A percentile compares a stretch with the other conserved stretches of the same genome.
Evolutionary conservation across 2,329 filamentous ascomycete genomes (phyloP).

Genomic region (Penicillium thymicola): DNA sequence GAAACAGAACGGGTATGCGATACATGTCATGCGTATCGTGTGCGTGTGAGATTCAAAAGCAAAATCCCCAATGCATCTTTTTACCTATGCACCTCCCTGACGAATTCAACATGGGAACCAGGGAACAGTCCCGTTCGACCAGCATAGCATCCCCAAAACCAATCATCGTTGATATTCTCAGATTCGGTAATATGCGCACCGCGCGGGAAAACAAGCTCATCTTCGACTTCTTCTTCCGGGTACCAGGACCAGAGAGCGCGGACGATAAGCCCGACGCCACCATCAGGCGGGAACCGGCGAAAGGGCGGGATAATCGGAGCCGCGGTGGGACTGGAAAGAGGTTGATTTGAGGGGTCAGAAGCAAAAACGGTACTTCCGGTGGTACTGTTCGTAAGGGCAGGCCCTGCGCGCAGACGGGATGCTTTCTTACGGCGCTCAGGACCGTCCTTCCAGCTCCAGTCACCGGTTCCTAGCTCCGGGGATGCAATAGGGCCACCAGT

Average conservation of each 20-base stretch:
- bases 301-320: slow-evolving; percentile 4
- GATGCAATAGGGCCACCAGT: slow-evolving; percentile 27
- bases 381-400: slow-evolving; percentile 4
- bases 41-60: not conserved
- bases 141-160: slow-evolving; percentile 84
- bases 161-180: slow-evolving; percentile 85
- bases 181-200: slow-evolving; percentile 79
- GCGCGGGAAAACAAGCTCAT: slow-evolving; percentile 81
- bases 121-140: slow-evolving; percentile 77
- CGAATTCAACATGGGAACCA: slow-evolving; percentile 65
- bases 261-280: slow-evolving; percentile 64
- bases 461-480: slow-evolving; percentile 29
- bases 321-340: slow-evolving; percentile 14
- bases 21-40: not conserved
- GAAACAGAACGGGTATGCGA: not conserved
- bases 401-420: slow-evolving; percentile 28
- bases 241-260: slow-evolving; percentile 75
- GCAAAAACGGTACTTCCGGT: slow-evolving; percentile 1
- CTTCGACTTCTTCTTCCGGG: slow-evolving; percentile 53
- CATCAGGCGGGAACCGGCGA: slow-evolving; percentile 66
- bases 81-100: slow-evolving; percentile 36
- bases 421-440: slow-evolving; percentile 38
- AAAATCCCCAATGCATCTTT: not conserved
- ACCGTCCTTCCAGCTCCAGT: slow-evolving; percentile 46
- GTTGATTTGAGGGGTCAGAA: slow-evolving; percentile 15